A percentile compares a stretch with the other conserved stretches of the same genome.
Evolutionary conservation across 2,329 filamentous ascomycete species (phyloP).

Genomic region (Clonostachys rhizophaga): DNA sequence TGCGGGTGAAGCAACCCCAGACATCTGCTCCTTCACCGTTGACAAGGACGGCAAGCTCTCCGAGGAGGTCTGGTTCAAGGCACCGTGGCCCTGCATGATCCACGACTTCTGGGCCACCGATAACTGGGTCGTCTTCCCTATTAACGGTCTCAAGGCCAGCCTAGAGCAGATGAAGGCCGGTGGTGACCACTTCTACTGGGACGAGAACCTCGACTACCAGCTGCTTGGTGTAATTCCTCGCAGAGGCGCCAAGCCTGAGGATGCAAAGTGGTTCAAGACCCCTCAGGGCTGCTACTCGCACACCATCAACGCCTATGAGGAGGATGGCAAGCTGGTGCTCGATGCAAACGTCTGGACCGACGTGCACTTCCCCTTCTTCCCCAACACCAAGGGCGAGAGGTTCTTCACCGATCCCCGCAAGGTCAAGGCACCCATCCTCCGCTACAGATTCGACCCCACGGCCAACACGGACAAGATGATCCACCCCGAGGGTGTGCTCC

Average conservation of each 20-base stretch:
- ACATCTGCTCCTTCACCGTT: not conserved
- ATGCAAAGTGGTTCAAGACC: conserved; percentile 46
- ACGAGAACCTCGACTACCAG: conserved; percentile 44
- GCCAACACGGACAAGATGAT: too few species aligned
- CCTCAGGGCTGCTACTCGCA: conserved; percentile 37
- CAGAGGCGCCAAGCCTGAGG: conserved; percentile 40
- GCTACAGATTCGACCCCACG: conserved; percentile 5
- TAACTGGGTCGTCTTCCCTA: too few species aligned
- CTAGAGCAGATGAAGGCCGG: conserved; percentile 35
- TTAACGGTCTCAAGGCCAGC: too few species aligned
- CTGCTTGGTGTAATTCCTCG: conserved; percentile 50
- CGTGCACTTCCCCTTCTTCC: conserved; percentile 40
- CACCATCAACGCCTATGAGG: conserved; percentile 43
- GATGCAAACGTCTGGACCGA: conserved; percentile 37
- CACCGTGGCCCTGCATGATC: too few species aligned
- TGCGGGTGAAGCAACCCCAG: conserved; percentile 20
- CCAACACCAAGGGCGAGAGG: conserved; percentile 15
- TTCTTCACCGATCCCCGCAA: conserved; percentile 3
- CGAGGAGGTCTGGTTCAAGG: too few species aligned
- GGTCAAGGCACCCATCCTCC: conserved; percentile 2
- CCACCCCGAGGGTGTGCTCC: too few species aligned
- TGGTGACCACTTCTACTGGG: conserved; percentile 46
- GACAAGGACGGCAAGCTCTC: conserved; percentile 3
- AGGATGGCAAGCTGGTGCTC: conserved; percentile 35
- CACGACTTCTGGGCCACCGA: too few species aligned